phyloP scores from a whole-genome alignment of 352 stramenopile species.

The Phytophthora chlamydospora region DNA sequence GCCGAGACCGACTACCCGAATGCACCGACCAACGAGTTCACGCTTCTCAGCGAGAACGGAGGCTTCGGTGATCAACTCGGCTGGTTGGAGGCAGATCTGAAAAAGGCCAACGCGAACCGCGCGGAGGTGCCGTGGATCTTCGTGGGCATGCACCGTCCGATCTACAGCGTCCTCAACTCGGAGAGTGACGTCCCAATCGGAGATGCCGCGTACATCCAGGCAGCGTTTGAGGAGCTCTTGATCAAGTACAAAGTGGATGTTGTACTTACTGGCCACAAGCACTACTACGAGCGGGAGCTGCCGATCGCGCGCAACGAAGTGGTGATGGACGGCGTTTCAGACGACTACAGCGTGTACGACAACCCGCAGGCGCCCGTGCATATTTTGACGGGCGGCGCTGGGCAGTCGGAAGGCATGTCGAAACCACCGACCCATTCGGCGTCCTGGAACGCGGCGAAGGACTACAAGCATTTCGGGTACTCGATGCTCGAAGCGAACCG shows the following conservation, averaged over 20 bases:
- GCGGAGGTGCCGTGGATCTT: slow-evolving; percentile 71
- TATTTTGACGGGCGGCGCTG: slow-evolving; percentile 63
- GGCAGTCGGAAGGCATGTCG: slow-evolving; percentile 61
- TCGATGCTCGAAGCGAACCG: slow-evolving; percentile 44
- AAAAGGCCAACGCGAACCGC: slow-evolving; percentile 55
- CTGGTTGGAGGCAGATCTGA: slow-evolving; percentile 64
- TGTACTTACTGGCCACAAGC: slow-evolving; percentile 84
- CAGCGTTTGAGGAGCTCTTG: slow-evolving; percentile 83
- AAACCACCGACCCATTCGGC: slow-evolving; percentile 16
- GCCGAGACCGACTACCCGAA: slow-evolving; percentile 71
- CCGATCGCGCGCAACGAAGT: slow-evolving; percentile 55
- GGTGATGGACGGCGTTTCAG: slow-evolving; percentile 53
- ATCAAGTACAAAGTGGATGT: slow-evolving; percentile 89
- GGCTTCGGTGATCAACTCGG: slow-evolving; percentile 56
- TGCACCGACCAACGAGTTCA: slow-evolving; percentile 43
- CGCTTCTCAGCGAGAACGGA: slow-evolving; percentile 38
- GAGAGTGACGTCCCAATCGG: slow-evolving; percentile 20
- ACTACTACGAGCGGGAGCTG: slow-evolving; percentile 84
- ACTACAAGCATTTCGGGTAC: slow-evolving; percentile 58
- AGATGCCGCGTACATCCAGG: slow-evolving; percentile 44
- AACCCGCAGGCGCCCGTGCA: slow-evolving; percentile 72
- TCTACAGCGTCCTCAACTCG: slow-evolving; percentile 54
- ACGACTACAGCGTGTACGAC: slow-evolving; percentile 57
- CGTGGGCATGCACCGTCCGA: slow-evolving; percentile 72
- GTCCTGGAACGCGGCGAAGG: slow-evolving; percentile 50